A percentile compares a stretch with the other conserved stretches of the same genome.
Evolutionary conservation across 2,329 filamentous ascomycete genomes (phyloP).

Genomic region (Plenodomus lindquistii): DNA sequence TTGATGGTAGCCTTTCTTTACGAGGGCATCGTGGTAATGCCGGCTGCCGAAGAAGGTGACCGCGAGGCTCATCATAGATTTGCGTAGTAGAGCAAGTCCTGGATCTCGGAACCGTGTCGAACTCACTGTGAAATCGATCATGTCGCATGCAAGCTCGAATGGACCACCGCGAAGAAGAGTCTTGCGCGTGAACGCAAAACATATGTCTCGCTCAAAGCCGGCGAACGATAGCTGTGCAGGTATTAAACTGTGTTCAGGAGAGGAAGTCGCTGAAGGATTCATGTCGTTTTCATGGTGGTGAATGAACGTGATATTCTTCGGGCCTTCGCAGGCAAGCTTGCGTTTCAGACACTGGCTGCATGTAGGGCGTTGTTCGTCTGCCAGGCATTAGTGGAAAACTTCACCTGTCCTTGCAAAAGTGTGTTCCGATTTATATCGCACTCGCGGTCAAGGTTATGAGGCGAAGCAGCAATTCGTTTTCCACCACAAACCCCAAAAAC

Average conservation of each 20-base stretch:
- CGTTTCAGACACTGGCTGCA: conserved; percentile 32
- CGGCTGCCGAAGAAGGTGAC: conserved; percentile 32
- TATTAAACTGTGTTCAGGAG: conserved; percentile 2
- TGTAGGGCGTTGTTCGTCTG: conserved; percentile 31
- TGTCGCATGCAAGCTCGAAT: conserved; percentile 31
- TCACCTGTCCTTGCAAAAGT: no score
- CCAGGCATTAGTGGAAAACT: no score
- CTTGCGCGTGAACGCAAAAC: conserved; percentile 31
- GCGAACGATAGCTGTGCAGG: conserved; percentile 16
- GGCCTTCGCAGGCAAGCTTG: conserved; percentile 27
- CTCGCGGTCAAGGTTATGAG: no score
- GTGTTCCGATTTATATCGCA: no score
- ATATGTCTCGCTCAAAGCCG: conserved; percentile 32
- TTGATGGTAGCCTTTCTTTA: conserved; percentile 20
- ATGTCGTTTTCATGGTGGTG: no score
- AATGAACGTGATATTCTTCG: conserved; percentile 24
- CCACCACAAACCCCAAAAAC: no score
- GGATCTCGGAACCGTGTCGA: conserved; percentile 5
- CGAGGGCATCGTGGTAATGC: conserved; percentile 22
- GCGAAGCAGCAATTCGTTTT: no score
- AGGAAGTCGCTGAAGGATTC: conserved; percentile 21
- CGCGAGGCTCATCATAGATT: conserved; percentile 28
- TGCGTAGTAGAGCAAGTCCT: conserved; percentile 23
- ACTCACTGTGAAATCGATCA: conserved; percentile 12
- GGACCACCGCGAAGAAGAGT: conserved; percentile 28